Evolutionary conservation across 805 yeast species (phyloP), one percentile per base, ranked within the genome.

Genomic region (Saturnispora silvae): DNA sequence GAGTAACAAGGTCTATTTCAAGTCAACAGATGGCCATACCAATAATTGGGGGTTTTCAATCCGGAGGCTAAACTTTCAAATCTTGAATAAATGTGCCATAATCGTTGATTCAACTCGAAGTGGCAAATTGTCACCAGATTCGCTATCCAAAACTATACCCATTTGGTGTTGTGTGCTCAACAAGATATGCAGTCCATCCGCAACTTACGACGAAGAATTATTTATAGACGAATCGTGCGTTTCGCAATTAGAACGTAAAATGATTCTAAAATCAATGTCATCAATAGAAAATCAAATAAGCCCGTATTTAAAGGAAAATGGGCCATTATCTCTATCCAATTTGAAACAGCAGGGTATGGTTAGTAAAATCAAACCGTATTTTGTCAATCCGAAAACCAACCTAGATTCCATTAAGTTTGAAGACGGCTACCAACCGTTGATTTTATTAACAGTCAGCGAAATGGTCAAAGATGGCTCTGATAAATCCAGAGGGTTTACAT

Each of bases 1-100:
- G 18, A 31, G 38, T 0, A 73, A 68, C 4, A 64, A 78, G 0
- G 32, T 77, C 14, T 85, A 86, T 50, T 86, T 86, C 61, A 86
- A 86, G 51, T 81, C 94, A 19, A 86, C 96, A 0, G 96, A 86
- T 58, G 96, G 96, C 0, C 96, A 86, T 50, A 75, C 74, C 0
- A 69, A 70, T 38, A 77, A 82, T 45, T 86, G 95, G 95, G 67
- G 68, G 23, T 85, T 86, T 49, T 77, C 84, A 24, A 56, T 73
- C 14, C 63, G 94, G 34, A 59, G 96, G 31, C 59, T 85, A 27
- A 86, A 86, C 54, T 60, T 82, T 40, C 94, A 85, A 50, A 52
- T 86, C 3, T 49, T 85, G 2, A 71, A 73, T 0, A 29, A 60
- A 25, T 14, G 14, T 0, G 45, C 72, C 0, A 59, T 78, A 1